A percentile compares a stretch with the other conserved stretches of the same genome.
phyloP scores from a whole-genome alignment of 2,329 filamentous ascomycete species.

The Fusarium odoratissimum region DNA sequence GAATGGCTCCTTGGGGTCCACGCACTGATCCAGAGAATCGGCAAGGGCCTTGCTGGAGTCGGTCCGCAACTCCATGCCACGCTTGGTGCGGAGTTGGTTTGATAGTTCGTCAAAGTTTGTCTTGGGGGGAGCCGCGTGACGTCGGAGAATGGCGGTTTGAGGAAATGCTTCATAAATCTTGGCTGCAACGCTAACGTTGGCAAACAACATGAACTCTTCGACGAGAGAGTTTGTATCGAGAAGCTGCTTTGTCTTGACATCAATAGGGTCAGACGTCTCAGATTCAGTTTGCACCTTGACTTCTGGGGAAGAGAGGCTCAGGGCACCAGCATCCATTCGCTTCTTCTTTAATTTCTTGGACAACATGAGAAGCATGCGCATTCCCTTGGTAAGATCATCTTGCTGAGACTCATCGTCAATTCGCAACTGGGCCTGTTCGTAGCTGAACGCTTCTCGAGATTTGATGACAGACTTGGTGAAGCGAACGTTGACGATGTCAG shows the following conservation, averaged over 20 bases:
- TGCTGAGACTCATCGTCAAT: conserved; percentile 91
- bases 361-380: conserved; percentile 86
- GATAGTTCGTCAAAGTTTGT: conserved; percentile 96
- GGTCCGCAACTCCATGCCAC: conserved; percentile 80
- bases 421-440: conserved; percentile 92
- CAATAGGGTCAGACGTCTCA: conserved; percentile 94
- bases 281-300: conserved; percentile 95
- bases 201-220: conserved; percentile 99
- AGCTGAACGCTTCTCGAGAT: conserved; percentile 96
- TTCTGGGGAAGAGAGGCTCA: conserved; percentile 97
- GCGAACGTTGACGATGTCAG: conserved; percentile 83
- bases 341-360: conserved; percentile 95
- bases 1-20: conserved; percentile 85
- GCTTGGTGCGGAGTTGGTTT: conserved; percentile 90
- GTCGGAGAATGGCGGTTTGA: conserved; percentile 92
- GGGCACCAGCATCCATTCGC: conserved; percentile 93
- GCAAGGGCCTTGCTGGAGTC: conserved; percentile 94
- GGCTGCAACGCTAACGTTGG: conserved; percentile 92
- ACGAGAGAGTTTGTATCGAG: conserved; percentile 97
- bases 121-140: conserved; percentile 91
- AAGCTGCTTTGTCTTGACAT: conserved; percentile 94
- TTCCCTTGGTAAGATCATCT: conserved; percentile 89
- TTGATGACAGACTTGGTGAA: conserved; percentile 99
- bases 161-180: conserved; percentile 94
- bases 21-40: conserved; percentile 87